These are phyloP conservation scores for Colletotrichum tropicale DNA, from an alignment of 2,329 filamentous ascomycete genomes.

Conservation along the genomic window DNA sequence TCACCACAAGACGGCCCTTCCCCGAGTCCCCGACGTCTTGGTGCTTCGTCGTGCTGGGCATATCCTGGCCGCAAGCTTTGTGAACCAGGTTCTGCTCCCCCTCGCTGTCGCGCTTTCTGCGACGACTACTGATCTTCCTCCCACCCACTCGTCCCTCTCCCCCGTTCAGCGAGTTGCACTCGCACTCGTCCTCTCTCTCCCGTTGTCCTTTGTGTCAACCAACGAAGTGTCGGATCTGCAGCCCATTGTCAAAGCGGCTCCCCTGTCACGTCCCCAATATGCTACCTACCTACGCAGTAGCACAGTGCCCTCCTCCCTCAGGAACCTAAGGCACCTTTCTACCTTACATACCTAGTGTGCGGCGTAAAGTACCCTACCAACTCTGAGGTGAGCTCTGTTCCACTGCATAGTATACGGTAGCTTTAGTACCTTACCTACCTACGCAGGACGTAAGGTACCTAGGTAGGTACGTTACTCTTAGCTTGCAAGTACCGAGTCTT, in stretches of 20 bases:
- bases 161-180: not conserved
- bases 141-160: not conserved
- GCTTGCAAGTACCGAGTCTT: not conserved
- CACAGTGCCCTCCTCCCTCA: not conserved
- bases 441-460: no score
- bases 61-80: not conserved
- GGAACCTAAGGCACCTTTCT: not conserved
- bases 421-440: not conserved
- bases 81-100: not conserved
- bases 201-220: not conserved
- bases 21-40: not conserved
- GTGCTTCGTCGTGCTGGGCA: not conserved
- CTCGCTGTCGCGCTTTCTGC: constrained; percentile 1
- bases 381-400: not conserved
- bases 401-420: not conserved
- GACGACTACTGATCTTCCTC: not conserved
- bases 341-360: not conserved
- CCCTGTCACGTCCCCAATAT: not conserved
- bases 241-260: constrained; percentile 1
- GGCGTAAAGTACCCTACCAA: not conserved
- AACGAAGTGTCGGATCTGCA: constrained; percentile 1
- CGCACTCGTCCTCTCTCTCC: not conserved
- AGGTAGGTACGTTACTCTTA: not conserved
- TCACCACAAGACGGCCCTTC: not conserved
- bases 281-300: not conserved